Conservation (phyloP, 2,329 filamentous ascomycete genomes). For the Aureobasidium melanogenum region DNA sequence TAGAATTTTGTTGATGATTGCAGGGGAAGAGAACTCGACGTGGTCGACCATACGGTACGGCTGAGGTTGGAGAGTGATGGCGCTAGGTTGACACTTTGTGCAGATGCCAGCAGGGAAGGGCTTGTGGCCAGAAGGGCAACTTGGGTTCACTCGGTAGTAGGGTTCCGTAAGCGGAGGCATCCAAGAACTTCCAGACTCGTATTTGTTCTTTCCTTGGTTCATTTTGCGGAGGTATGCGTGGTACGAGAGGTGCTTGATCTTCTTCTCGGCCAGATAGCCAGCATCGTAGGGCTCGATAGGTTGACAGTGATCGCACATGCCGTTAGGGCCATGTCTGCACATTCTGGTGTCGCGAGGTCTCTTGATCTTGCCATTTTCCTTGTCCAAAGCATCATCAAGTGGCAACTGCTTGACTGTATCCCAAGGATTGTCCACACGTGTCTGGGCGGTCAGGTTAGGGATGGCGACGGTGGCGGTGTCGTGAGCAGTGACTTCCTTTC, state of each 20-base stretch:
- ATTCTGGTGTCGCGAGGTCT: conserved; percentile 68
- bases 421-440: conserved; percentile 80
- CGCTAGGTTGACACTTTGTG: conserved; percentile 94
- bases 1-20: conserved; percentile 80
- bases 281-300: conserved; percentile 87
- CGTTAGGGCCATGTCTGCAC: conserved; percentile 92
- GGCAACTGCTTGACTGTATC: conserved; percentile 81
- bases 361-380: conserved; percentile 79
- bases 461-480: conserved; percentile 58
- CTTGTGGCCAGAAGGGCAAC: conserved; percentile 89
- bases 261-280: conserved; percentile 85
- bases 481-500: conserved; percentile 60
- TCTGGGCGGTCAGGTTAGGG: conserved; percentile 44
- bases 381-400: conserved; percentile 80
- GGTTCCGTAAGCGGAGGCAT: conserved; percentile 92
- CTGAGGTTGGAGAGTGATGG: conserved; percentile 90
- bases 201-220: conserved; percentile 93
- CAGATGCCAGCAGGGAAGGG: conserved; percentile 95
- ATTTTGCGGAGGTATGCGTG: conserved; percentile 91
- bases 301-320: conserved; percentile 99
- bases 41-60: conserved; percentile 96
- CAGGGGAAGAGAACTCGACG: conserved; percentile 83
- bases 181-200: conserved; percentile 85
- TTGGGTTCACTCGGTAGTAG: conserved; percentile 76
- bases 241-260: conserved; percentile 98